These are phyloP conservation scores for Schwanniomyces etchellsii DNA, from an alignment of 1,139 yeast species.

Conservation along the genomic window DNA sequence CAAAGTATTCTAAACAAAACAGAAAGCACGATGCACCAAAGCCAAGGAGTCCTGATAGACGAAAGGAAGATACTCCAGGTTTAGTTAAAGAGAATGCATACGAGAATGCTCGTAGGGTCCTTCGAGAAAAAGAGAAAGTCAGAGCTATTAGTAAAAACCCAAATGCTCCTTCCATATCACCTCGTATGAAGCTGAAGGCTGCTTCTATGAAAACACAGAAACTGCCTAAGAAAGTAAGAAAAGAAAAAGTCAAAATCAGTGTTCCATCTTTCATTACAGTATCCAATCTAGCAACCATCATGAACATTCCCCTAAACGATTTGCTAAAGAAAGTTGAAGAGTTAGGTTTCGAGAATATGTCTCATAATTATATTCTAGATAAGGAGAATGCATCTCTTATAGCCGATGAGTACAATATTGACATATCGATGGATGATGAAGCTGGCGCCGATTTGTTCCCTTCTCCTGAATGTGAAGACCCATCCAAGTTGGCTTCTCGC, in stretches of 20 bases:
- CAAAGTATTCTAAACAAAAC: too few species aligned
- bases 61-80: too few species aligned
- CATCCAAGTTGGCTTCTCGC: conserved; percentile 49
- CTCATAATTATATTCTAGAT: conserved; percentile 77
- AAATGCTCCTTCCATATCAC: neutral
- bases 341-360: conserved; percentile 72
- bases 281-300: conserved; percentile 66
- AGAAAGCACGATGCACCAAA: too few species aligned
- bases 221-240: conserved; percentile 12
- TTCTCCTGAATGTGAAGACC: conserved; percentile 28
- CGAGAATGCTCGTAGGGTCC: conserved; percentile 1
- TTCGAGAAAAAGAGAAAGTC: conserved; percentile 2
- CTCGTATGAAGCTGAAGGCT: neutral
- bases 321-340: conserved; percentile 54
- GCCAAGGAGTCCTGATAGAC: too few species aligned
- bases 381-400: conserved; percentile 79
- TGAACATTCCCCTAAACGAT: conserved; percentile 58
- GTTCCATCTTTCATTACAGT: conserved; percentile 74
- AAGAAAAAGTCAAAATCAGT: conserved; percentile 30
- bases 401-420: conserved; percentile 85
- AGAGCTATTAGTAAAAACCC: neutral
- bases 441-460: conserved; percentile 63
- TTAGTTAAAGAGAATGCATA: neutral
- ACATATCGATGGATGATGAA: conserved; percentile 54
- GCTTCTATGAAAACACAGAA: conserved; percentile 11